Evolutionary conservation across 1,284 basidiomycete species (phyloP), one percentile per base, ranked within the genome.

Genomic region (Melampsora americana): DNA sequence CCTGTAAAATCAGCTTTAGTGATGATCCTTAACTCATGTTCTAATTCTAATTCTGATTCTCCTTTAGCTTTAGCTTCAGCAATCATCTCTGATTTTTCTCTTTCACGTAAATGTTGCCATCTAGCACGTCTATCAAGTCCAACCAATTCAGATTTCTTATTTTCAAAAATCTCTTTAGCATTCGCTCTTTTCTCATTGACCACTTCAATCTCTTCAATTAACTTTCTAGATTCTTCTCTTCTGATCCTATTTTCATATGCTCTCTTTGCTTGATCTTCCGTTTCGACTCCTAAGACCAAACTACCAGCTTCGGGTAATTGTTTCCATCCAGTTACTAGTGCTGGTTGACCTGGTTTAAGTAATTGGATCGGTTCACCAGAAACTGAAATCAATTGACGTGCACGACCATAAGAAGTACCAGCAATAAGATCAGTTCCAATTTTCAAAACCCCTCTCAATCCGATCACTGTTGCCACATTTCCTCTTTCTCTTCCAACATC

Each of bases 1-100:
- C 96, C 96, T 80, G 91, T 94, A 62, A 97, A 94, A 83, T 99
- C 96, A 5, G 90, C 92, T 84, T 98, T 97, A 83, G 98, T 88
- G 72, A 99, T 85, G 42, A 99, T 82, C 56, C 88, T 86, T 71
- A 96, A 84, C 81, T 91, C 87, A 50, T 87, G 86, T 0, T 87
- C 87, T 35, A 83, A 81, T 23, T 83, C 81, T 23, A 80, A 79
- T 9, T 78, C 79, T 26, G 79, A 79, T 5, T 67, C 59, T 18
- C 80, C 79, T 28, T 80, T 80, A 20, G 67, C 66, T 2, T 67
- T 68, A 2, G 69, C 72, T 44, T 75, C 77, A 18, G 71, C 76
- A 56, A 71, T 18, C 60, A 35, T 35, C 20, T 28, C 60, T 60
- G 30, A 56, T 46, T 74, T 61, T 23, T 74, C 65, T 35, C 64